phyloP scores from a whole-genome alignment of 768 basidiomycete genomes.

The Hygrophorus pudorinus region DNA sequence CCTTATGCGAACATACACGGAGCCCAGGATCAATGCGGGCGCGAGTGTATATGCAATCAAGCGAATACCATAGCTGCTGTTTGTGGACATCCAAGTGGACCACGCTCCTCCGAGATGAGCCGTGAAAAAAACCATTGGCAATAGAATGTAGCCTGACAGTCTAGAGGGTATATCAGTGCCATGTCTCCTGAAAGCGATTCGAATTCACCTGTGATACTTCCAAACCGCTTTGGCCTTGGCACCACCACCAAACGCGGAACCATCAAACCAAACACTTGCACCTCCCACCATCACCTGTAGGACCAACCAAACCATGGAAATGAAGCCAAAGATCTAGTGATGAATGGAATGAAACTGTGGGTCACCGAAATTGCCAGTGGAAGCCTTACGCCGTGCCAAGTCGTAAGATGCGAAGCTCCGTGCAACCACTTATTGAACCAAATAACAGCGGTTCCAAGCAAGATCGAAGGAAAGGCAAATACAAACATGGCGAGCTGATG shows the following conservation, averaged over 20 bases:
- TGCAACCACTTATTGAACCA: conserved; percentile 48
- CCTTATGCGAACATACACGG: conserved; percentile 44
- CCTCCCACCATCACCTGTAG: conserved; percentile 55
- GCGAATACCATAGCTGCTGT: conserved; percentile 29
- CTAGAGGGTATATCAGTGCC: conserved; percentile 21
- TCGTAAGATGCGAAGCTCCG: conserved; percentile 46
- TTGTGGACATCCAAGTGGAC: conserved; percentile 45
- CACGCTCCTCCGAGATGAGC: conserved; percentile 62
- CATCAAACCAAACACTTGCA: conserved; percentile 70
- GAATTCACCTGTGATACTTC: conserved; percentile 68
- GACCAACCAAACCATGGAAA: conserved; percentile 50
- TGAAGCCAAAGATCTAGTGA: conserved; percentile 51
- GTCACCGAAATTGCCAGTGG: not conserved
- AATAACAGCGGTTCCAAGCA: conserved; percentile 53
- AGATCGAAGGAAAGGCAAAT: conserved; percentile 45
- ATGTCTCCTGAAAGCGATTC: not conserved
- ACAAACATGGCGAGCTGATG: conserved; percentile 58
- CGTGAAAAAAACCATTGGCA: conserved; percentile 50
- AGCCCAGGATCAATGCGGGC: conserved; percentile 35
- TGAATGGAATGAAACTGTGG: not conserved
- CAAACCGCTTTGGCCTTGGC: conserved; percentile 63
- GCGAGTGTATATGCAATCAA: conserved; percentile 46
- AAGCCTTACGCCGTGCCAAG: conserved; percentile 64
- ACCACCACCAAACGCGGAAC: conserved; percentile 61
- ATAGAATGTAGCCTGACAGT: conserved; percentile 64